A percentile compares a stretch with the other conserved stretches of the same genome.
These are phyloP conservation scores for Porcisia deanei DNA, from an alignment of 208 protist genomes.

Conservation along the genomic window DNA sequence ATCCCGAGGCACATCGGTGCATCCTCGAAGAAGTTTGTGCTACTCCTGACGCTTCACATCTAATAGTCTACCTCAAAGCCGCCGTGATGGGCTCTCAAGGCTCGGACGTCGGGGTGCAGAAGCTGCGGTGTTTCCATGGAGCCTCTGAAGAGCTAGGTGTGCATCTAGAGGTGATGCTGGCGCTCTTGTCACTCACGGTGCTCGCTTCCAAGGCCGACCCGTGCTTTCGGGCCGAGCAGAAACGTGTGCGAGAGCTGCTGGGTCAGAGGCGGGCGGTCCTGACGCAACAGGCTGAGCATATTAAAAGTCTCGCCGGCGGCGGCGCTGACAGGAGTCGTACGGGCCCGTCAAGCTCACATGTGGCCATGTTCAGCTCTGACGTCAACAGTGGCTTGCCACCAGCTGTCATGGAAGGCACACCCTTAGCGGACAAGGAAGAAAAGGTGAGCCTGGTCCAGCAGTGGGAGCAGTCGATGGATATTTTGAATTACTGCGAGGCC, in stretches of 20 bases:
- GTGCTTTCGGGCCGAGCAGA: conserved; percentile 22
- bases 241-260: conserved; percentile 15
- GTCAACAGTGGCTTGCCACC: conserved; percentile 1
- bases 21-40: conserved; percentile 33
- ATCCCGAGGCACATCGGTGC: conserved; percentile 38
- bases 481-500: conserved; percentile 40
- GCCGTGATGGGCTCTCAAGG: conserved; percentile 32
- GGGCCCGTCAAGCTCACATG: not conserved
- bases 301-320: not conserved
- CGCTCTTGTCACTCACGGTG: conserved; percentile 27
- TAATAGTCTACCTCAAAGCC: conserved; percentile 33
- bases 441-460: conserved; percentile 11
- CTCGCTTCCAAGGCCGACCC: conserved; percentile 18
- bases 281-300: conserved; percentile 16
- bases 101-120: conserved; percentile 21
- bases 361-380: not conserved
- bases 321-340: not conserved
- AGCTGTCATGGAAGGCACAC: not conserved
- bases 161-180: conserved; percentile 18
- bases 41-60: conserved; percentile 3
- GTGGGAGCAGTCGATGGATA: conserved; percentile 30
- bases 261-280: conserved; percentile 9
- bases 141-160: conserved; percentile 3
- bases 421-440: conserved; percentile 3
- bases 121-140: conserved; percentile 12